A percentile compares a stretch with the other conserved stretches of the same genome.
Evolutionary conservation across 768 basidiomycete species (phyloP).

Genomic region (Tylopilus balloui): DNA sequence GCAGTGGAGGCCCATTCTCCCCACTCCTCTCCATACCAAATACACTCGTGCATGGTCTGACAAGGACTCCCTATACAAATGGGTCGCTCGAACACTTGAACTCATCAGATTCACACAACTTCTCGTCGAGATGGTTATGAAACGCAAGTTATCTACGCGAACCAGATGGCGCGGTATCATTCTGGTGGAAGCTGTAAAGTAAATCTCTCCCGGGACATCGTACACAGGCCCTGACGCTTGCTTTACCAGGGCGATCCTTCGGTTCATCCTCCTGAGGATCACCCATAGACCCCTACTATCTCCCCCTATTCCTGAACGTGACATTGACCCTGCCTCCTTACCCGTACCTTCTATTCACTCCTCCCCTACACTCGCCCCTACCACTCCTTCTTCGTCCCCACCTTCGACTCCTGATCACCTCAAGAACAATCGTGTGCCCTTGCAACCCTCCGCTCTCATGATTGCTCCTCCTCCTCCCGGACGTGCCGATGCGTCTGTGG

Average conservation of each 20-base stretch:
- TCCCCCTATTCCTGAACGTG: constrained; percentile 82
- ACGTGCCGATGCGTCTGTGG: constrained; percentile 54
- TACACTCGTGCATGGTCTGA: constrained; percentile 88
- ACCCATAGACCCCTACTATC: constrained; percentile 74
- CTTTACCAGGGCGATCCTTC: constrained; percentile 60
- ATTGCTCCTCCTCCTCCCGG: constrained; percentile 45
- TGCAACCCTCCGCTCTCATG: constrained; percentile 63
- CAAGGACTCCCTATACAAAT: constrained; percentile 66
- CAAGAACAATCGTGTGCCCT: constrained; percentile 66
- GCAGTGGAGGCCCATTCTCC: constrained; percentile 71
- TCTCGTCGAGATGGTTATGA: constrained; percentile 83
- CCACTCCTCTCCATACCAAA: constrained; percentile 74
- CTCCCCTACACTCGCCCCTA: constrained; percentile 58
- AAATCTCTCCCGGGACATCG: constrained; percentile 23
- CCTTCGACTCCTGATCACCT: constrained; percentile 74
- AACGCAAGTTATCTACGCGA: constrained; percentile 61
- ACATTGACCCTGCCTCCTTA: constrained; percentile 72
- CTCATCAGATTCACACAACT: constrained; percentile 79
- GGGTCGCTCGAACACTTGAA: constrained; percentile 71
- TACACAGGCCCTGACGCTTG: constrained; percentile 4
- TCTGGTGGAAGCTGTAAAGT: constrained; percentile 83
- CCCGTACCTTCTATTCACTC: constrained; percentile 49
- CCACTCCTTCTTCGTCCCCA: constrained; percentile 52
- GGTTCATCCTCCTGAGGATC: constrained; percentile 65
- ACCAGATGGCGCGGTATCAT: constrained; percentile 74